phyloP scores from a whole-genome alignment of 2,329 filamentous ascomycete genomes.

The Cladosporium austrohemisphaericum region DNA sequence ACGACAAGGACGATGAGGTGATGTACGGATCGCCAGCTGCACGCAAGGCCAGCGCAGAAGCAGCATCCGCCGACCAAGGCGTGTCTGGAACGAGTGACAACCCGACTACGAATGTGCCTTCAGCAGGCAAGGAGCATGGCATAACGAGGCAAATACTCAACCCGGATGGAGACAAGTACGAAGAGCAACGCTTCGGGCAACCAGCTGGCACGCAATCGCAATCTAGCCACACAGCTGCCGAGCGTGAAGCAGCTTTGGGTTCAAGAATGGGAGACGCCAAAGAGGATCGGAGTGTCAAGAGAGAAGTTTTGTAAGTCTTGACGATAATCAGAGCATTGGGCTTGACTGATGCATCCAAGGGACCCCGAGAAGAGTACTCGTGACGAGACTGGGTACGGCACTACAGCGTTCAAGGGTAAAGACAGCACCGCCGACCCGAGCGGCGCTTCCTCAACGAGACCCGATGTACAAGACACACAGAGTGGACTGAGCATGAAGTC shows the following conservation, averaged over 20 bases:
- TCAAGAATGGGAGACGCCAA: conserved; percentile 2
- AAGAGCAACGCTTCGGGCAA: conserved; percentile 20
- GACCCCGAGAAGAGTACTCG: conserved; percentile 19
- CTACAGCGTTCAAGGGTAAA: not conserved
- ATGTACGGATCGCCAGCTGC: conserved; percentile 32
- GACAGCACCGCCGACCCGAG: conserved; percentile 1
- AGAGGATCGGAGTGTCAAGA: conserved; percentile 15
- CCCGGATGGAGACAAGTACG: conserved; percentile 25
- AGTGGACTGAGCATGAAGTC: conserved; percentile 41
- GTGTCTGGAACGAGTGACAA: not conserved
- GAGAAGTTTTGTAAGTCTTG: conserved; percentile 21
- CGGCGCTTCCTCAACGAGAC: not conserved
- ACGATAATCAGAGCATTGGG: too few relatives aligned
- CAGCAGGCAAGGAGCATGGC: conserved; percentile 19
- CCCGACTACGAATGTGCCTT: not conserved
- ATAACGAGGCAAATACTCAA: conserved; percentile 24
- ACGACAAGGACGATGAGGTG: conserved; percentile 34
- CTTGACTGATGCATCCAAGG: conserved; percentile 1
- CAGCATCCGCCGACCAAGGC: not conserved
- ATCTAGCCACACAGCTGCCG: not conserved
- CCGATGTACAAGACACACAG: conserved; percentile 1
- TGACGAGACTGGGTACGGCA: conserved; percentile 19
- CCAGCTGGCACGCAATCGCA: not conserved
- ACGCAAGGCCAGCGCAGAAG: conserved; percentile 6
- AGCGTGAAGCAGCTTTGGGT: not conserved